These are phyloP conservation scores for Pyrus hybrid DNA, from an alignment of 331 rosid genomes.

Conservation along the genomic window DNA sequence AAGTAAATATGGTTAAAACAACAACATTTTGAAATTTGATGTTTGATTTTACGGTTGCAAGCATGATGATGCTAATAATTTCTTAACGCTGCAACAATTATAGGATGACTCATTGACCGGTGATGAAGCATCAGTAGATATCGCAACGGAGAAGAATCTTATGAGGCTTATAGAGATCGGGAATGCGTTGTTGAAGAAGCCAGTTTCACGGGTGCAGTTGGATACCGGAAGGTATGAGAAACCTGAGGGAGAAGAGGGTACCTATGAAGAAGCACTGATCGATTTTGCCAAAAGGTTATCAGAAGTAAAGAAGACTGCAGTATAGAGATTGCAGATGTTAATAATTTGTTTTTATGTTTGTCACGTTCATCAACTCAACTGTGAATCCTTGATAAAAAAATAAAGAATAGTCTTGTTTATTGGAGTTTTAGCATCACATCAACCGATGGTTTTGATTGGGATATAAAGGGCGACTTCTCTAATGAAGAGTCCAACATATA, in stretches of 20 bases:
- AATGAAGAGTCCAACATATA: too few species aligned
- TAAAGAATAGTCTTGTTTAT: neutral
- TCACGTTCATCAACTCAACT: neutral
- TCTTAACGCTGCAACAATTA: neutral
- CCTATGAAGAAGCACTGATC: slow-evolving; percentile 22
- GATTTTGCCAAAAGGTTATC: slow-evolving; percentile 21
- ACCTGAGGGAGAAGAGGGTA: slow-evolving; percentile 16
- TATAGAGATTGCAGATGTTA: too few species aligned
- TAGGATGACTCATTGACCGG: slow-evolving; percentile 23
- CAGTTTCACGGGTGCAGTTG: slow-evolving; percentile 21
- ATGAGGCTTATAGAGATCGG: slow-evolving; percentile 25
- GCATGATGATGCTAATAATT: neutral
- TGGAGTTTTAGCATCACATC: too few species aligned
- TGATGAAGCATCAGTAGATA: slow-evolving; percentile 11
- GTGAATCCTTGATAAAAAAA: neutral
- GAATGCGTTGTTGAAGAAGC: slow-evolving; percentile 18
- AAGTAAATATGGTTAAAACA: neutral
- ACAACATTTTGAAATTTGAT: neutral
- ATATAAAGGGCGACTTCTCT: too few species aligned
- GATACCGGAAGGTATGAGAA: slow-evolving; percentile 18
- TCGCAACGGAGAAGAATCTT: slow-evolving; percentile 22
- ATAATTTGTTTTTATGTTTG: neutral
- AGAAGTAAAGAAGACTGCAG: neutral
- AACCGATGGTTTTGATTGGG: too few species aligned
- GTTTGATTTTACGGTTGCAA: too few species aligned